Evolutionary conservation across 2,329 filamentous ascomycete genomes (phyloP).

Genomic region (Albifimbria verrucaria): DNA sequence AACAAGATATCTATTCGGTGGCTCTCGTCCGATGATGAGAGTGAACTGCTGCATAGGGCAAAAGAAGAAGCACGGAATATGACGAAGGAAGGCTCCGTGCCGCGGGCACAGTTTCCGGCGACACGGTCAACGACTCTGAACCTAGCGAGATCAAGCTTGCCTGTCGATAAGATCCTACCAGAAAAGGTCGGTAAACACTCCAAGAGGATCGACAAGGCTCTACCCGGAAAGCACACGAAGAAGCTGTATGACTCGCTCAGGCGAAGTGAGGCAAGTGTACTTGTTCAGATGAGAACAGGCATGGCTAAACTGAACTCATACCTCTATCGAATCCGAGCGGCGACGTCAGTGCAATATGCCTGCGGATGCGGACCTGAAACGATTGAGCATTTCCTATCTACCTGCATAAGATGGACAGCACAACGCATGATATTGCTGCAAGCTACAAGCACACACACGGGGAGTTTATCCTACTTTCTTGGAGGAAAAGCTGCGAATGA

Average conservation of each 20-base stretch:
- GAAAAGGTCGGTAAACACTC: slow-evolving; percentile 2
- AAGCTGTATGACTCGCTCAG: slow-evolving; percentile 5
- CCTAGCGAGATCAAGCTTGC: not conserved
- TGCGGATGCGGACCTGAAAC: slow-evolving; percentile 8
- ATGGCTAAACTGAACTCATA: slow-evolving; percentile 6
- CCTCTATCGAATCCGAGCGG: slow-evolving; percentile 5
- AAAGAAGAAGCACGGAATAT: not conserved
- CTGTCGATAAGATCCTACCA: slow-evolving; percentile 1
- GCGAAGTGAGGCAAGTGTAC: too few relatives aligned
- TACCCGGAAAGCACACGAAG: slow-evolving; percentile 1
- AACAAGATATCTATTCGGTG: not conserved
- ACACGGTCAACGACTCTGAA: not conserved
- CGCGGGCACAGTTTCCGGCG: not conserved
- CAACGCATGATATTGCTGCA: not conserved
- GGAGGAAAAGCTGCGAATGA: slow-evolving; percentile 2
- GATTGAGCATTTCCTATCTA: slow-evolving; percentile 6
- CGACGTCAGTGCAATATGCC: slow-evolving; percentile 1
- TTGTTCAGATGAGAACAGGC: slow-evolving; percentile 4
- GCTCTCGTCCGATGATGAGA: not conserved
- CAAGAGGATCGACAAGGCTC: slow-evolving; percentile 2
- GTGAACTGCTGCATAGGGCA: not conserved
- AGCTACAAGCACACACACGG: slow-evolving; percentile 3
- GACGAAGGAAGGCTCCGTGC: not conserved
- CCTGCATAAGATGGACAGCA: slow-evolving; percentile 4
- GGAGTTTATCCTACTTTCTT: slow-evolving; percentile 2